Evolutionary conservation across 306 rosid species (phyloP).

Genomic region (Prosopis cineraria): DNA sequence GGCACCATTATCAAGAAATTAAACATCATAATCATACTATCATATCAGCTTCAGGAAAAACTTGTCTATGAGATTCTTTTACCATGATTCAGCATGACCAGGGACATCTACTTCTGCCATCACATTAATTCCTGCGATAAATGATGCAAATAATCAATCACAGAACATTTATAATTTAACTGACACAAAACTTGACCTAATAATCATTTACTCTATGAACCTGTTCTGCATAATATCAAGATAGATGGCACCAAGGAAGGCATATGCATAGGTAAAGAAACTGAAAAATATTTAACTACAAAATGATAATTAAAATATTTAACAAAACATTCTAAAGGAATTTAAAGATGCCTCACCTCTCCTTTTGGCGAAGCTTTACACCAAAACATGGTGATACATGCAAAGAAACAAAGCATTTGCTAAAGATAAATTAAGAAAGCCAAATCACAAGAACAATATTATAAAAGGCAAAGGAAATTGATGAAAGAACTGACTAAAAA

Average conservation of each 20-base stretch:
- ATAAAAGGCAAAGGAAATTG: not conserved
- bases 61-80: slow-evolving; percentile 34
- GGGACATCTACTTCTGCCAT: slow-evolving; percentile 98
- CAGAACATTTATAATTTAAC: not conserved
- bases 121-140: slow-evolving; percentile 81
- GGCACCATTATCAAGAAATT: not conserved
- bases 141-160: slow-evolving; percentile 26
- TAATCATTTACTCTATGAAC: slow-evolving; percentile 16
- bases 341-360: slow-evolving; percentile 67
- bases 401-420: slow-evolving; percentile 48
- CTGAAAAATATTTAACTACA: slow-evolving; percentile 11
- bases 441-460: slow-evolving; percentile 35
- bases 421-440: slow-evolving; percentile 30
- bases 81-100: slow-evolving; percentile 95
- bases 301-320: slow-evolving; percentile 15
- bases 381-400: slow-evolving; percentile 35
- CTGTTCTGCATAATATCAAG: not conserved
- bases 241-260: slow-evolving; percentile 29
- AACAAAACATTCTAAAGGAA: slow-evolving; percentile 37
- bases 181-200: not conserved
- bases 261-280: slow-evolving; percentile 26
- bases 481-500: not conserved
- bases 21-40: not conserved
- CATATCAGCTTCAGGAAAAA: slow-evolving; percentile 32
- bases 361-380: slow-evolving; percentile 81